A percentile compares a stretch with the other conserved stretches of the same genome.
Evolutionary conservation across 768 basidiomycete species (phyloP).

Genomic region (Atractiella rhizophila): DNA sequence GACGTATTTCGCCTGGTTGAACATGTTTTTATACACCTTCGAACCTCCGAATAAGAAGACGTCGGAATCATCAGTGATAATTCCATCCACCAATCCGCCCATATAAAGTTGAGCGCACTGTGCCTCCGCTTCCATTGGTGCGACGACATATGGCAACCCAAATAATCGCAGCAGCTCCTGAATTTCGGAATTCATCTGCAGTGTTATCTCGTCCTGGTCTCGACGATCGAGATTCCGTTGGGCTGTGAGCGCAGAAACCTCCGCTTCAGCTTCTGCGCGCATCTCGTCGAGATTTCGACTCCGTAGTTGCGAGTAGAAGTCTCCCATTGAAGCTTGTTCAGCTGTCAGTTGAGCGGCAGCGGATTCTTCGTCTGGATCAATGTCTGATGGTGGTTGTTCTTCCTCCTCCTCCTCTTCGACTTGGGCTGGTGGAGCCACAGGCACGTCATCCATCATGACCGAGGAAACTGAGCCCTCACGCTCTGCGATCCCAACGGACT

Average conservation of each 20-base stretch:
- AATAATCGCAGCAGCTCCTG: constrained; percentile 67
- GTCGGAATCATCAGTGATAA: constrained; percentile 97
- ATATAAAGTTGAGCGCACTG: constrained; percentile 80
- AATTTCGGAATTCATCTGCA: constrained; percentile 75
- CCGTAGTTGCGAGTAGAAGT: constrained; percentile 72
- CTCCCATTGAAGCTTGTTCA: constrained; percentile 49
- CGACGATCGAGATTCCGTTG: constrained; percentile 71
- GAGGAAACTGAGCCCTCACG: background rate
- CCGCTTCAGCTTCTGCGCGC: constrained; percentile 67
- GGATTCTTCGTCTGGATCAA: constrained; percentile 52
- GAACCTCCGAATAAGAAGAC: constrained; percentile 90
- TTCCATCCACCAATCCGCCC: constrained; percentile 71
- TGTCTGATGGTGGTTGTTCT: too few species aligned
- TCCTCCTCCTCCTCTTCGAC: too few species aligned
- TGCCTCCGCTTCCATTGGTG: constrained; percentile 98
- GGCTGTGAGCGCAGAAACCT: constrained; percentile 53
- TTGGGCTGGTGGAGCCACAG: too few species aligned
- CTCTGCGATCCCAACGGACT: background rate
- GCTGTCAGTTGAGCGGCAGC: constrained; percentile 28
- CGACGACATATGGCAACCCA: constrained; percentile 92
- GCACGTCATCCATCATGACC: background rate
- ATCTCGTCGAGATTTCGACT: constrained; percentile 59
- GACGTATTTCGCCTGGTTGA: constrained; percentile 95
- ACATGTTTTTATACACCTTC: constrained; percentile 98
- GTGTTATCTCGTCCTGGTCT: constrained; percentile 82